Conservation (phyloP, 805 yeast species). For the Barnettozyma salicaria region DNA sequence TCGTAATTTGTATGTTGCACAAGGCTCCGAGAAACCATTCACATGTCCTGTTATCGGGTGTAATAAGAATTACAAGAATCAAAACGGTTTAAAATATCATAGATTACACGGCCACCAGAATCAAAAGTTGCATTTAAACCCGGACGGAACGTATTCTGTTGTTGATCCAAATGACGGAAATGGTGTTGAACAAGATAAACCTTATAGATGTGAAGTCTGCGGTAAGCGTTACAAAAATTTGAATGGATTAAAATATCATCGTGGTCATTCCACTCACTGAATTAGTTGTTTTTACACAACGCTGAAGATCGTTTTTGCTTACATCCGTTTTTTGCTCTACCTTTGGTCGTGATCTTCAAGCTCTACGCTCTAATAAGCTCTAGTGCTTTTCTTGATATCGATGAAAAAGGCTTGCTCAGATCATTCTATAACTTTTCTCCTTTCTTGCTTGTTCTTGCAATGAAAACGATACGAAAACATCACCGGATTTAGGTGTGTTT, state of each 20-base stretch:
- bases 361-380: no score
- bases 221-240: constrained; percentile 95
- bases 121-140: constrained; percentile 82
- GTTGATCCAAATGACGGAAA: constrained; percentile 94
- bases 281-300: neutral
- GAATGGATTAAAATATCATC: constrained; percentile 93
- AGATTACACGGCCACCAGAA: constrained; percentile 95
- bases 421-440: no score
- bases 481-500: no score
- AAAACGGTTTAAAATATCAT: constrained; percentile 94
- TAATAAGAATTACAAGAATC: constrained; percentile 95
- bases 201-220: constrained; percentile 96
- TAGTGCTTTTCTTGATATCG: no score
- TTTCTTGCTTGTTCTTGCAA: no score
- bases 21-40: constrained; percentile 90
- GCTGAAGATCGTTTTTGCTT: no score
- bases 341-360: no score
- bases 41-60: constrained; percentile 98
- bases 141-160: constrained; percentile 88
- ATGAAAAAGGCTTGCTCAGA: no score
- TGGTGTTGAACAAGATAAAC: constrained; percentile 95
- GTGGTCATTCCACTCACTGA: constrained; percentile 96
- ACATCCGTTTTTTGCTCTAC: no score
- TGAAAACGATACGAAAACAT: no score
- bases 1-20: constrained; percentile 86